These are phyloP conservation scores for Geotrichum siamense DNA, from an alignment of 1,139 yeast genomes.

Conservation along the genomic window DNA sequence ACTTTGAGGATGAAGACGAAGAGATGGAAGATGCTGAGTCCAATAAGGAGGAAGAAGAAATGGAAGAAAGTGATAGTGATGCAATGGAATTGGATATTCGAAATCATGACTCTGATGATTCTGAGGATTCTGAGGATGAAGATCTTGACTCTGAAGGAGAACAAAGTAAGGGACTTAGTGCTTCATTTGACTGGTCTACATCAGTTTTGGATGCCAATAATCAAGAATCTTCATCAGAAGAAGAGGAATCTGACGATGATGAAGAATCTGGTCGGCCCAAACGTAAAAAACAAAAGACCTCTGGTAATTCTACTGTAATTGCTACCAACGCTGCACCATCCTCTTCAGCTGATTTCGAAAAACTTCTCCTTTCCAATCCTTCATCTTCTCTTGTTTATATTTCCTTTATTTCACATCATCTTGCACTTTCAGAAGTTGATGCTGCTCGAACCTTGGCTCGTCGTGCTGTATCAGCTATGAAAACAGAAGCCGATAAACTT, in stretches of 20 bases:
- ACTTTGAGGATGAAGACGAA: conserved; percentile 47
- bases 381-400: conserved; percentile 93
- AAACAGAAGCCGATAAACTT: conserved; percentile 85
- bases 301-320: conserved; percentile 64
- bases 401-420: conserved; percentile 97
- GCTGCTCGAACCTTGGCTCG: conserved; percentile 91
- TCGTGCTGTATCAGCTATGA: conserved; percentile 56
- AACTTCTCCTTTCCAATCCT: conserved; percentile 84
- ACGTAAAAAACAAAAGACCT: conserved; percentile 28
- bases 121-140: conserved; percentile 30
- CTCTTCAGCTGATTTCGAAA: conserved; percentile 84
- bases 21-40: conserved; percentile 36
- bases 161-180: conserved; percentile 53
- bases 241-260: conserved; percentile 44
- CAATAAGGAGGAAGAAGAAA: conserved; percentile 31
- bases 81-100: conserved; percentile 27
- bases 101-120: conserved; percentile 27
- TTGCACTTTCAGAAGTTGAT: conserved; percentile 87
- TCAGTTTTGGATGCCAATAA: conserved; percentile 75
- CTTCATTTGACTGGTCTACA: conserved; percentile 94
- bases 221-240: conserved; percentile 29
- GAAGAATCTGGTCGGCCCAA: conserved; percentile 40
- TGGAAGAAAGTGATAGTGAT: conserved; percentile 30
- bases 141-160: conserved; percentile 17
- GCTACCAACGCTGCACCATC: conserved; percentile 76